These are phyloP conservation scores for Penicillium aurantiogriseum DNA, from an alignment of 2,329 filamentous ascomycete species.

Conservation along the genomic window DNA sequence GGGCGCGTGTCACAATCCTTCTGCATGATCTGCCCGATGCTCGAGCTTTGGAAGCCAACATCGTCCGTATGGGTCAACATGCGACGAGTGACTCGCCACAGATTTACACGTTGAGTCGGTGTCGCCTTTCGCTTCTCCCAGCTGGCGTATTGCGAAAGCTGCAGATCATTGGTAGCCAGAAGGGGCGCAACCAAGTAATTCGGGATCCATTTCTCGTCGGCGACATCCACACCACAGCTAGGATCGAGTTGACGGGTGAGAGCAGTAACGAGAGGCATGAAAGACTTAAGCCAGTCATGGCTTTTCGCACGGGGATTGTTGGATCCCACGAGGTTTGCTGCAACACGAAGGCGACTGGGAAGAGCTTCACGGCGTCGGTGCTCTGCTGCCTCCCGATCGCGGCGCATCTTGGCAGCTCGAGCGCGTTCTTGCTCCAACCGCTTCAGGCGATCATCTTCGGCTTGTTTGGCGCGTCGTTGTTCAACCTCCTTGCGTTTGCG, in stretches of 20 bases:
- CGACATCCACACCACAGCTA: conserved; percentile 34
- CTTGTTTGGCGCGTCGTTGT: conserved; percentile 44
- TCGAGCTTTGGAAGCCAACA: conserved; percentile 36
- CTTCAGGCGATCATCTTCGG: conserved; percentile 48
- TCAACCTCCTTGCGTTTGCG: conserved; percentile 45
- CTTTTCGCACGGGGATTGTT: conserved; percentile 44
- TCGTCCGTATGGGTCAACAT: conserved; percentile 47
- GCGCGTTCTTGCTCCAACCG: conserved; percentile 43
- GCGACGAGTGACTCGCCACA: conserved; percentile 49
- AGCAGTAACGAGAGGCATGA: conserved; percentile 48
- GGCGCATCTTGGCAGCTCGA: conserved; percentile 44
- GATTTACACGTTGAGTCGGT: conserved; percentile 42
- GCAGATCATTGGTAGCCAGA: conserved; percentile 50
- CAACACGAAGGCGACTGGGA: conserved; percentile 45
- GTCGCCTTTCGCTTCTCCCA: conserved; percentile 49
- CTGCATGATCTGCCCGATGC: conserved; percentile 40
- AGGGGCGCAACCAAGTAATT: conserved; percentile 51
- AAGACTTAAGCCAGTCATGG: conserved; percentile 45
- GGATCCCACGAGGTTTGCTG: conserved; percentile 46
- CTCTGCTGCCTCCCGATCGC: conserved; percentile 48
- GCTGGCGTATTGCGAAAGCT: conserved; percentile 48
- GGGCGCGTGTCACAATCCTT: conserved; percentile 45
- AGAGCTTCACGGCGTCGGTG: conserved; percentile 47
- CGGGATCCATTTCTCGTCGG: conserved; percentile 49
- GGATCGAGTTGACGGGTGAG: conserved; percentile 45